Evolutionary conservation across 1,139 yeast species (phyloP).

Genomic region (Protomyces inouyei): DNA sequence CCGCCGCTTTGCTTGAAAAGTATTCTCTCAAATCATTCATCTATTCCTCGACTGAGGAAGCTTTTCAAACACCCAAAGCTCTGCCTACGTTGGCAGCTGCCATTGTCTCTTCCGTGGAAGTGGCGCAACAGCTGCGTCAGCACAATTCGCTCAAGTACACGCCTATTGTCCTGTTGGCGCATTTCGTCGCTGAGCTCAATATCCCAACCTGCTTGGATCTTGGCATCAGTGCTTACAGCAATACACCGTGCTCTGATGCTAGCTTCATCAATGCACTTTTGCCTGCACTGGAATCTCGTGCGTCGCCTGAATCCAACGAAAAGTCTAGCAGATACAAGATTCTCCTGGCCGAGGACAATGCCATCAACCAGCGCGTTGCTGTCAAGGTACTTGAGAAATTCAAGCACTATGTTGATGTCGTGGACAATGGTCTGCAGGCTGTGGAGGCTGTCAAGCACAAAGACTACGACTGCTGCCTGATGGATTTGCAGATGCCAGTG

Average conservation of each 20-base stretch:
- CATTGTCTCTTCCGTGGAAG: conserved; percentile 71
- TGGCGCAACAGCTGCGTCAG: conserved; percentile 62
- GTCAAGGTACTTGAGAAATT: conserved; percentile 54
- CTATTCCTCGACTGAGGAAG: conserved; percentile 44
- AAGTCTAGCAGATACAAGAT: conserved; percentile 71
- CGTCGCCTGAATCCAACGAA: conserved; percentile 73
- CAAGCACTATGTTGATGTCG: conserved; percentile 14
- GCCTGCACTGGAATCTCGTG: conserved; percentile 77
- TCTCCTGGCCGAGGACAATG: conserved; percentile 77
- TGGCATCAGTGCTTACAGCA: conserved; percentile 83
- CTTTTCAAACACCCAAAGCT: conserved; percentile 38
- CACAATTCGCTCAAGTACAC: conserved; percentile 73
- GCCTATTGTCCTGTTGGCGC: conserved; percentile 72
- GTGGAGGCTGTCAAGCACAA: conserved; percentile 31
- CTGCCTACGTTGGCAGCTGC: conserved; percentile 65
- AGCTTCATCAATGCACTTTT: conserved; percentile 77
- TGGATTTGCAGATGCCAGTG: conserved; percentile 56
- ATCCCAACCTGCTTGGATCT: conserved; percentile 76
- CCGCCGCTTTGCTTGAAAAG: conserved; percentile 45
- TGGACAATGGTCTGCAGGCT: conserved; percentile 20
- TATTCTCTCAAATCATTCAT: conserved; percentile 45
- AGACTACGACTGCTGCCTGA: conserved; percentile 49
- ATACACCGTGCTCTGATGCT: conserved; percentile 75
- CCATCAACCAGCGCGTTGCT: conserved; percentile 81
- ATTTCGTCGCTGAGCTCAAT: conserved; percentile 70